These are phyloP conservation scores for Torulaspora microellipsoides DNA, from an alignment of 805 yeast genomes.

Conservation along the genomic window DNA sequence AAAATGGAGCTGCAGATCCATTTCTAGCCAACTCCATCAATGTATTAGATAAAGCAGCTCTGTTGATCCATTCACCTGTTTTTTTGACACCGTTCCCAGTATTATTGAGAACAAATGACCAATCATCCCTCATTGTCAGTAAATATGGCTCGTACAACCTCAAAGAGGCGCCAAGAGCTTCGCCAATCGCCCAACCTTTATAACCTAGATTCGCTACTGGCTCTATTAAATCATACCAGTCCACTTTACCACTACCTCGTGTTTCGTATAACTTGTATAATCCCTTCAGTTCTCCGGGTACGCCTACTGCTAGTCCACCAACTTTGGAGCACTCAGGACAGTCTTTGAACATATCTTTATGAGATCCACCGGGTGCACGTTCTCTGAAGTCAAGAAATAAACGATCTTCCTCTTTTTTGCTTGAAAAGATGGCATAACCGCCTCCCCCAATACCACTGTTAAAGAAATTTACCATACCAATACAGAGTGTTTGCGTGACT, in stretches of 20 bases:
- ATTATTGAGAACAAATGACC: conserved; percentile 53
- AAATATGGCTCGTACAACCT: conserved; percentile 35
- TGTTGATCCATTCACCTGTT: conserved; percentile 55
- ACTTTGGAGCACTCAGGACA: conserved; percentile 49
- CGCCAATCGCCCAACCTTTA: conserved; percentile 57
- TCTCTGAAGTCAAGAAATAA: conserved; percentile 82
- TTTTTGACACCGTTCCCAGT: conserved; percentile 35
- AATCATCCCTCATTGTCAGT: conserved; percentile 37
- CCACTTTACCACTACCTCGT: conserved; percentile 67
- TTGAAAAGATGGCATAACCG: conserved; percentile 52
- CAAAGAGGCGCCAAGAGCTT: conserved; percentile 43
- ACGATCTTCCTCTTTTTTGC: conserved; percentile 41
- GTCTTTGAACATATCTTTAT: conserved; percentile 58
- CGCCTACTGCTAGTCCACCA: conserved; percentile 86
- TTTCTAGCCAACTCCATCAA: conserved; percentile 63
- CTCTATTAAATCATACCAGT: conserved; percentile 67
- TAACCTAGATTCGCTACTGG: conserved; percentile 70
- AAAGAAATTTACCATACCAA: conserved; percentile 78
- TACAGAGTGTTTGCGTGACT: conserved; percentile 80
- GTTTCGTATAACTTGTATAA: conserved; percentile 52
- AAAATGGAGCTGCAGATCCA: conserved; percentile 74
- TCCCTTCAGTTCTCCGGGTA: conserved; percentile 91
- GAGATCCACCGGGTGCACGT: conserved; percentile 66
- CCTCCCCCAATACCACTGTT: conserved; percentile 95
- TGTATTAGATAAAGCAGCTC: conserved; percentile 64